These are phyloP conservation scores for Monotropa hypopitys DNA, from an alignment of 179 eudicot species.

Conservation along the genomic window DNA sequence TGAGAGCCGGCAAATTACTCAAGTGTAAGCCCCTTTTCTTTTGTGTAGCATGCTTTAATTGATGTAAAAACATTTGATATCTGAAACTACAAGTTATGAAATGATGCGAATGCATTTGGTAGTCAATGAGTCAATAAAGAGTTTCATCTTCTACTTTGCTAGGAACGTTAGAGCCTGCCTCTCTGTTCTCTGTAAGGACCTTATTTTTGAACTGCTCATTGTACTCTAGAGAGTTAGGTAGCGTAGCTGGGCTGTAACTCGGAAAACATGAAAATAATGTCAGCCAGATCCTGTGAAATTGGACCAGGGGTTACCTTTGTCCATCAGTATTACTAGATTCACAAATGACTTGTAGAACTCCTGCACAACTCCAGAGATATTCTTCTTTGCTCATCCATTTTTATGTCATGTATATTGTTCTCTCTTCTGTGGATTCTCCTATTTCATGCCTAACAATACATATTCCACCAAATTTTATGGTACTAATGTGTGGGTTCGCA, in stretches of 20 bases:
- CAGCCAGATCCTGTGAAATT: background rate
- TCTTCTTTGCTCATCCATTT: background rate
- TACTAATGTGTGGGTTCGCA: background rate
- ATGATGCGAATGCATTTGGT: background rate
- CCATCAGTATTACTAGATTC: background rate
- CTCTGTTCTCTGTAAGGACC: background rate
- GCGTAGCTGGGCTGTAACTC: background rate
- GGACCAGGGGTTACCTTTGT: background rate
- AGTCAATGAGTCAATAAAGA: background rate
- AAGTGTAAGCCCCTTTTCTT: slow-evolving; percentile 54
- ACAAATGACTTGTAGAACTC: background rate
- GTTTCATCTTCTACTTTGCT: background rate
- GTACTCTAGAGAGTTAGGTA: background rate
- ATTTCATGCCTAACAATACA: background rate
- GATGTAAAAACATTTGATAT: background rate
- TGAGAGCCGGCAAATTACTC: slow-evolving; percentile 94
- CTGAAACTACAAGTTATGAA: background rate
- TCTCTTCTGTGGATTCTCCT: background rate
- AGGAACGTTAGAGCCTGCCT: background rate
- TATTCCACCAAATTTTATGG: background rate
- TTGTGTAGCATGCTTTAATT: background rate
- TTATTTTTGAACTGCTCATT: slow-evolving; percentile 4
- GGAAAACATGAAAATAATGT: background rate
- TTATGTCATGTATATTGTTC: background rate
- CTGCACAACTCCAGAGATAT: background rate